Evolutionary conservation across 768 basidiomycete genomes (phyloP).

Genomic region (Suillus hirtellus): DNA sequence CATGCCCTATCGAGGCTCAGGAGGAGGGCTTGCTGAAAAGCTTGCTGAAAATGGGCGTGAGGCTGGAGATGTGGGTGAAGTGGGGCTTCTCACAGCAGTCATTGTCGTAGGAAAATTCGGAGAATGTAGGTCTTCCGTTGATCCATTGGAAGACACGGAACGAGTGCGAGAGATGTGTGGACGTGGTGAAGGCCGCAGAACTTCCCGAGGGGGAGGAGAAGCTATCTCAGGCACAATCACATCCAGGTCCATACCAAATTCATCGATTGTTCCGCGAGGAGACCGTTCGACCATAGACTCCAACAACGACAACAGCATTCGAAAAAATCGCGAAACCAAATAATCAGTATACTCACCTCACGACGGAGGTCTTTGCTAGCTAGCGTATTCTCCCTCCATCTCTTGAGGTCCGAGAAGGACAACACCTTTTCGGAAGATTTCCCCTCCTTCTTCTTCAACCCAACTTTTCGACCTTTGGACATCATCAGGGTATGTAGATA

Average conservation of each 20-base stretch:
- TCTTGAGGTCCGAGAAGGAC: conserved; percentile 80
- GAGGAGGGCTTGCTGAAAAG: neutral
- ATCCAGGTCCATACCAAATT: conserved; percentile 46
- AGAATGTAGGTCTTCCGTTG: conserved; percentile 5
- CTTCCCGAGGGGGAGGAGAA: conserved; percentile 19
- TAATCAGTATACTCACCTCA: conserved; percentile 48
- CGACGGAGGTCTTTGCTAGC: conserved; percentile 86
- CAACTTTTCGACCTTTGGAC: conserved; percentile 63
- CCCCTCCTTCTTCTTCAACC: conserved; percentile 88
- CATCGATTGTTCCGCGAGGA: conserved; percentile 70
- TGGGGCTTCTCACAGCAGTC: conserved; percentile 4
- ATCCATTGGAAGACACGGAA: conserved; percentile 40
- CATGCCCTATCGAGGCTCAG: neutral
- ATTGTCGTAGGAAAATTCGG: conserved; percentile 8
- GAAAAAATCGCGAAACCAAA: neutral
- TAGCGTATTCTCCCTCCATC: conserved; percentile 86
- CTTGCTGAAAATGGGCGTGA: neutral
- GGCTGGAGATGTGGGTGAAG: conserved; percentile 1
- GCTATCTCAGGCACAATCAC: conserved; percentile 11
- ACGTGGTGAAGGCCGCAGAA: conserved; percentile 41
- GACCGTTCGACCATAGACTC: conserved; percentile 87
- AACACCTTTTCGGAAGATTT: conserved; percentile 90
- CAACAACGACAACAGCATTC: conserved; percentile 52
- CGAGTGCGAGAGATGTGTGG: conserved; percentile 62
- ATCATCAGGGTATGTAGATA: neutral